Evolutionary conservation across 768 basidiomycete genomes (phyloP).

Genomic region (Lentinula raphanica): DNA sequence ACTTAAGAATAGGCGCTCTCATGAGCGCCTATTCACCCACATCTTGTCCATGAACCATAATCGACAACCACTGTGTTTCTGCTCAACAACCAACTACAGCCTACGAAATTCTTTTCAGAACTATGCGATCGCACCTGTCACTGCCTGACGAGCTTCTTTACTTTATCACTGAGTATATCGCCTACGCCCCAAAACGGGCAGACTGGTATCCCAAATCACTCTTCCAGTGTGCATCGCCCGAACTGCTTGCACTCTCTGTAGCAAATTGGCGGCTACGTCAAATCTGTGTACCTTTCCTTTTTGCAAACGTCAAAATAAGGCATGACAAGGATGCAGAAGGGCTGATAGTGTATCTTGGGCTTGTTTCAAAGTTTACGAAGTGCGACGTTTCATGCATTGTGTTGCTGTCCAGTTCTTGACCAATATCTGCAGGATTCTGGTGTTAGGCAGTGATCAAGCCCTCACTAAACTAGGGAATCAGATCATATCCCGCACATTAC

Average conservation of each 20-base stretch:
- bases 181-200: not conserved
- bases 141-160: not conserved
- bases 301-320: not conserved
- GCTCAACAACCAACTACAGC: too few relatives aligned
- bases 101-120: too few relatives aligned
- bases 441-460: not conserved
- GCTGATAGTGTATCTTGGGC: too few relatives aligned
- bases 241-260: not conserved
- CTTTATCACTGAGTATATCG: not conserved
- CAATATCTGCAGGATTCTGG: too few relatives aligned
- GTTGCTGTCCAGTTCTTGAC: too few relatives aligned
- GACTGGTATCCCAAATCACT: not conserved
- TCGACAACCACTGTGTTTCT: too few relatives aligned
- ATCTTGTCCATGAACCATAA: too few relatives aligned
- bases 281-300: not conserved
- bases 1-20: too few relatives aligned
- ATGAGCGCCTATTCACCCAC: too few relatives aligned
- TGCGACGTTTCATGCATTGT: too few relatives aligned
- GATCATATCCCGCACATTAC: not conserved
- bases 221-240: not conserved
- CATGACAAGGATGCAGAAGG: not conserved
- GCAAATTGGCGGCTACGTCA: not conserved
- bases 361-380: too few relatives aligned
- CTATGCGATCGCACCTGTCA: not conserved
- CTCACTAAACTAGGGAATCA: not conserved